Base-by-base conservation (phyloP, 2,329 filamentous ascomycete species). In the Gaeumannomyces sp. region DNA sequence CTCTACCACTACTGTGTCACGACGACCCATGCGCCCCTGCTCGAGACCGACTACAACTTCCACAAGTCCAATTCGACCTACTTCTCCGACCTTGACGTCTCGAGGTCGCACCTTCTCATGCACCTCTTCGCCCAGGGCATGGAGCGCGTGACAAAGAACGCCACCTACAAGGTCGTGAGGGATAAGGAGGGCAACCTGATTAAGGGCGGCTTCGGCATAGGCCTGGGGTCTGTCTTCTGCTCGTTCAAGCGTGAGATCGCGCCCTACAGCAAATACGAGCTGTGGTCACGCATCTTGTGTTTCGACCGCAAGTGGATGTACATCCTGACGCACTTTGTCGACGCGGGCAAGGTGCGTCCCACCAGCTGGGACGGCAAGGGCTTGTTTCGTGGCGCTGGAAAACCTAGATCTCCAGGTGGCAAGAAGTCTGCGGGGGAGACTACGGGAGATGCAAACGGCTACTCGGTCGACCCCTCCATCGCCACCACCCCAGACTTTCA, bases 291-390 rank as follows among this genome's bases (percentile, higher is more conserved):
- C 58, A 74, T 94, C 19, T 80, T 93, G 27, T 78, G 80, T 67
- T 94, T 91, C 91, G 91, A 94, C 76, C 82, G 87, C 70, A 94
- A 94, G 77, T 94, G 91, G 91, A 72, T 93, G 66, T 93, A 91
- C 74, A 82, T 93, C 56, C 79, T 92, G 45, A 91, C 87, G 28
- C 89, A 91, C 73, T 93, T 91, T 69, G 83, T 93, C 8, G 84
- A 85, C 74, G 81, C 81, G 71, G 86, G 85, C 62, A 79, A 82
- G 56, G 85, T 85, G 11, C 77, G 76, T 69, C 86, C 87, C 0
- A 79, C 79, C 1, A 75, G 76, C 14, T 88, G 82, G 81, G 79
- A 84, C 64, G 79, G 82, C 65, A 75, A 73, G 53, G 75, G 75
- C 64, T 82, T 79, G 68, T 66, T 67, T 50, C 72, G 73, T 0